A percentile compares a stretch with the other conserved stretches of the same genome.
These are phyloP conservation scores for Allomyces javanicus DNA, from an alignment of 192 early-diverging fungal species.

Conservation along the genomic window DNA sequence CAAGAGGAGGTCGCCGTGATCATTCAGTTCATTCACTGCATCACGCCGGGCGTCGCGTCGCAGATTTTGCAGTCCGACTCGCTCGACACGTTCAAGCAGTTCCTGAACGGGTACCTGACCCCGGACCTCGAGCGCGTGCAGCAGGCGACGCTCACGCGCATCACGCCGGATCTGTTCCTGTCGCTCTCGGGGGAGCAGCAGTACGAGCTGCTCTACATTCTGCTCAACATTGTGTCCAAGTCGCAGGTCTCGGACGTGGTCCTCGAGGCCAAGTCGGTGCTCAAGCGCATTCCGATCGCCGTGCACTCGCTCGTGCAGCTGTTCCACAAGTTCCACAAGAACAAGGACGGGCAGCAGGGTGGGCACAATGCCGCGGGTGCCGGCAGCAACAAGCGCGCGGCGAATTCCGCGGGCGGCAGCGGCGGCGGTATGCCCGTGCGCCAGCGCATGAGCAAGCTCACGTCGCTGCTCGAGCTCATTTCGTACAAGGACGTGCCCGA, in stretches of 20 bases:
- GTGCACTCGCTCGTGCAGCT: neutral
- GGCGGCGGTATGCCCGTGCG: neutral
- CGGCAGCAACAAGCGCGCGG: constrained; percentile 10
- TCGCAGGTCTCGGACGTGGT: constrained; percentile 1
- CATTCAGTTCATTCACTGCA: neutral
- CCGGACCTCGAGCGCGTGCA: constrained; percentile 10
- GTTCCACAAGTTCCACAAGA: neutral
- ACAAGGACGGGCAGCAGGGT: constrained; percentile 6
- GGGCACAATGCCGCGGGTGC: constrained; percentile 9
- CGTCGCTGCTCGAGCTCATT: constrained; percentile 54
- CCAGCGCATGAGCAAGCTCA: constrained; percentile 14
- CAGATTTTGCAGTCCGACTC: neutral
- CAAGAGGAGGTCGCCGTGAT: neutral
- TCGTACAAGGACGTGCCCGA: constrained; percentile 36
- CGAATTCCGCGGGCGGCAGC: constrained; percentile 9
- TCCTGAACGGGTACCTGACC: neutral
- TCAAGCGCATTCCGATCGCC: neutral
- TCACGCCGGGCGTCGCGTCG: neutral
- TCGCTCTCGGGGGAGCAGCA: constrained; percentile 15
- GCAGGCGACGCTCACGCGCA: constrained; percentile 22
- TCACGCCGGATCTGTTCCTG: constrained; percentile 19
- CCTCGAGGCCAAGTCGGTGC: constrained; percentile 1
- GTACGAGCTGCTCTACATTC: constrained; percentile 21
- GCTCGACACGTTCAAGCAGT: neutral
- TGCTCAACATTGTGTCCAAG: constrained; percentile 31